phyloP scores from a whole-genome alignment of 2,329 filamentous ascomycete genomes.

The Catunica adiposa region DNA sequence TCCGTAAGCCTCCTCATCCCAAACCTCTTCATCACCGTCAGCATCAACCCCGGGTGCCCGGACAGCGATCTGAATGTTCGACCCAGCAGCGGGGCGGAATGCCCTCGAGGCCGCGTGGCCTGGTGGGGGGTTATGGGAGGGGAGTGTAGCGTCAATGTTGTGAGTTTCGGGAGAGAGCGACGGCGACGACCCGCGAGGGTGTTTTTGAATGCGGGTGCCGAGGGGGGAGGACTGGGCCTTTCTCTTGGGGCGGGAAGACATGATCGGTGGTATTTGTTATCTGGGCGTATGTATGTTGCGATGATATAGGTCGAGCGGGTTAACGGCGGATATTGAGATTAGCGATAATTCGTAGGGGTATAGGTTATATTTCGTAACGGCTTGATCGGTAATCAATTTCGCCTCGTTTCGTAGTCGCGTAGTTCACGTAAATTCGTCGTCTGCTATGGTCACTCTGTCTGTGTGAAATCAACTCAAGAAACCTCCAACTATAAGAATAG shows the following conservation, averaged over 20 bases:
- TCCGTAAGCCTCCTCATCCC: neutral
- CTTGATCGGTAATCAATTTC: too few relatives aligned
- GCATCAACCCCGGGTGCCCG: neutral
- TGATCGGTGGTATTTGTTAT: conserved; percentile 16
- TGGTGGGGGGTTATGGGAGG: neutral
- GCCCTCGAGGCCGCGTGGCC: neutral
- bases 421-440: too few relatives aligned
- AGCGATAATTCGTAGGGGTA: neutral
- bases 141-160: neutral
- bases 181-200: conserved; percentile 29
- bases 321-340: neutral
- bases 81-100: neutral
- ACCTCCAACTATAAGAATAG: too few relatives aligned
- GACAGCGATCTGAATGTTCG: conserved; percentile 4
- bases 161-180: conserved; percentile 26
- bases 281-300: neutral
- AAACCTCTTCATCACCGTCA: neutral
- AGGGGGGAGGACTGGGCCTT: conserved; percentile 29
- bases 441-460: too few relatives aligned
- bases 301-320: neutral
- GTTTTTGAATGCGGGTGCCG: conserved; percentile 24
- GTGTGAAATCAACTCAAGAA: too few relatives aligned
- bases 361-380: neutral
- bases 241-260: conserved; percentile 35
- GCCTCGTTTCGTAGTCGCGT: too few relatives aligned